Percentiles rank a stretch among this genome's conserved stretches.
Evolutionary conservation across 2,329 filamentous ascomycete genomes (phyloP).

Genomic region (Aspergillus udagawae): DNA sequence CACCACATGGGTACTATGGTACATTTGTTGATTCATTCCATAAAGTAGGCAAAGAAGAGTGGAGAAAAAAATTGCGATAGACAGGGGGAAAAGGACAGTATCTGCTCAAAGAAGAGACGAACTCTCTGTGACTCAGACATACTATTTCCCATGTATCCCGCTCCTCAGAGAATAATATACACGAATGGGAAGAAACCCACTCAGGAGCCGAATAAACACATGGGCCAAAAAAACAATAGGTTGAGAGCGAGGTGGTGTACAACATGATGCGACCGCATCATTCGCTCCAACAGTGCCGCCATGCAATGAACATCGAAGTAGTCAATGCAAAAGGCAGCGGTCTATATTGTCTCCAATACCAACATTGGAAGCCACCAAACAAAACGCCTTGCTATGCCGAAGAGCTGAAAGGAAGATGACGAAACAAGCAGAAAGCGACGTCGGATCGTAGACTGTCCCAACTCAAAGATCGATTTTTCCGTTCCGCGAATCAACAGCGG

Average conservation of each 20-base stretch:
- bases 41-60: conserved; percentile 10
- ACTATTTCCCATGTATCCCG: background rate
- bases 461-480: background rate
- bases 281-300: background rate
- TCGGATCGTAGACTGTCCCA: background rate
- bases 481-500: background rate
- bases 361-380: conserved; percentile 21
- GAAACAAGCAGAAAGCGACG: conserved; percentile 5
- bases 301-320: conserved; percentile 8
- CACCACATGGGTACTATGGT: conserved; percentile 9
- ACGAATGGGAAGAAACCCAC: background rate
- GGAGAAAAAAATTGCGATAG: conserved; percentile 16
- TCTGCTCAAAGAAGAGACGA: background rate
- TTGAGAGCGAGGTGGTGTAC: background rate
- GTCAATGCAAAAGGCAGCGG: conserved; percentile 18
- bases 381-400: conserved; percentile 41
- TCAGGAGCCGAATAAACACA: background rate
- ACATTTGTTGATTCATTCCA: conserved; percentile 11
- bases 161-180: conserved; percentile 8
- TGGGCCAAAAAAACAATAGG: background rate
- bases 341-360: conserved; percentile 15
- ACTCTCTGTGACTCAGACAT: background rate
- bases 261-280: background rate
- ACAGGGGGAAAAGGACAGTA: background rate
- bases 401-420: conserved; percentile 21